Evolutionary conservation across 2,329 filamentous ascomycete genomes (phyloP), one percentile per base, ranked within the genome.

Genomic region (Metarhizium sp.): DNA sequence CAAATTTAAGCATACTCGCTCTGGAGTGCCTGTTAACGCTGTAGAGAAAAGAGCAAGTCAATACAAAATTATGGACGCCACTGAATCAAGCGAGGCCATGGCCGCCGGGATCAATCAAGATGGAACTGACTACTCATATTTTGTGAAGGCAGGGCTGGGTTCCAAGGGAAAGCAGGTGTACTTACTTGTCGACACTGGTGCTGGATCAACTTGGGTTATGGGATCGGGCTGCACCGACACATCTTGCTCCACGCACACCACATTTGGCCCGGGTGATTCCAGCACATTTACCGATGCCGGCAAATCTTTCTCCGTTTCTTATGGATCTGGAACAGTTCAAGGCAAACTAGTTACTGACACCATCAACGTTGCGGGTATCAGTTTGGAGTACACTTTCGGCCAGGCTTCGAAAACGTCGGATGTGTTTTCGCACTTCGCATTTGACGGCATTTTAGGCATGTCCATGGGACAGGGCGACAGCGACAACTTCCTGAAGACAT

Each of bases 391-490:
- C 62, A 75, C 81, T 3, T 88, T 96, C 63, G 91, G 91, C 4
- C 71, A 92, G 57, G 89, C 87, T 25, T 80, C 79, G 38, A 78
- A 78, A 29, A 88, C 88, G 2, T 90, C 88, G 1, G 71, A 82
- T 52, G 85, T 94, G 59, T 95, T 96, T 68, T 71, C 75, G 32
- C 79, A 80, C 53, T 95, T 92, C 63, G 87, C 89, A 1, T 91
- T 95, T 69, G 91, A 96, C 67, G 91, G 91, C 29, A 95, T 96
- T 51, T 73, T 96, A 2, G 91, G 90, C 4, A 73, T 95, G 29
- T 87, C 88, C 16, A 84, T 85, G 62, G 79, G 78, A 58, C 73
- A 76, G 11, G 79, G 79, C 2, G 75, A 73, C 40, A 78, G 79
- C 5, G 80, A 87, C 20, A 88, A 84, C 48, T 85, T 94, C 62